A percentile compares a stretch with the other conserved stretches of the same genome.
Evolutionary conservation across 352 stramenopile species (phyloP).

Genomic region (Phytophthora megakarya): DNA sequence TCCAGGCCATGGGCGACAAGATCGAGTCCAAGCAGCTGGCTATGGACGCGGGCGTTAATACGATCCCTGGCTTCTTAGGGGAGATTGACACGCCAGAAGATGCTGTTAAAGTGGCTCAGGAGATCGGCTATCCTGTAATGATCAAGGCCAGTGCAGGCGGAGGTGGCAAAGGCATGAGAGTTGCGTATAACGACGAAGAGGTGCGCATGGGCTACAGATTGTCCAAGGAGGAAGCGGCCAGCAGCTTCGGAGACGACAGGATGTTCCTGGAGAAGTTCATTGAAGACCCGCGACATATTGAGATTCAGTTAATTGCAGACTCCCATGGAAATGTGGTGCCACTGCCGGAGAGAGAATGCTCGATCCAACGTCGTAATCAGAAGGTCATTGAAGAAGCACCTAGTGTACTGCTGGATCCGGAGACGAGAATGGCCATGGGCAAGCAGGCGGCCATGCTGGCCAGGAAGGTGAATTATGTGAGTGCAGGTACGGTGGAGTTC

Average conservation of each 20-base stretch:
- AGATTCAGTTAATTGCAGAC: slow-evolving; percentile 97
- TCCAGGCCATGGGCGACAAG: slow-evolving; percentile 95
- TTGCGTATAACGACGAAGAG: slow-evolving; percentile 92
- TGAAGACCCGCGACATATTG: slow-evolving; percentile 96
- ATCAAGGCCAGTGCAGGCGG: slow-evolving; percentile 97
- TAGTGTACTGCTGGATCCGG: slow-evolving; percentile 86
- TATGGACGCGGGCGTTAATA: slow-evolving; percentile 90
- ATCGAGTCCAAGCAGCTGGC: slow-evolving; percentile 96
- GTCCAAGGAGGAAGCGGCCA: slow-evolving; percentile 87
- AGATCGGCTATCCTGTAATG: slow-evolving; percentile 98
- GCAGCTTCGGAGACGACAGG: slow-evolving; percentile 95
- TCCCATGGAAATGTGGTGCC: slow-evolving; percentile 89
- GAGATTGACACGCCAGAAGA: slow-evolving; percentile 80
- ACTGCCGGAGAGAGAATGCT: slow-evolving; percentile 96
- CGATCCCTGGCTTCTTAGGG: slow-evolving; percentile 94
- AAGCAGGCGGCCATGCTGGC: slow-evolving; percentile 92
- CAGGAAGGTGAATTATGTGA: slow-evolving; percentile 93
- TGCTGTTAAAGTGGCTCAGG: slow-evolving; percentile 83
- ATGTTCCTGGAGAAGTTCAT: slow-evolving; percentile 98
- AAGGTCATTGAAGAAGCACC: slow-evolving; percentile 97
- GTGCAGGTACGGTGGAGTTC: slow-evolving; percentile 97
- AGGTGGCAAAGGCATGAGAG: slow-evolving; percentile 97
- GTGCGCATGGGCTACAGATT: slow-evolving; percentile 85
- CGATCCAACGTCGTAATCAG: slow-evolving; percentile 97
- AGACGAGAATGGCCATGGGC: slow-evolving; percentile 82